phyloP scores from a whole-genome alignment of 305 asterid species.

The Fraxinus latifolia region DNA sequence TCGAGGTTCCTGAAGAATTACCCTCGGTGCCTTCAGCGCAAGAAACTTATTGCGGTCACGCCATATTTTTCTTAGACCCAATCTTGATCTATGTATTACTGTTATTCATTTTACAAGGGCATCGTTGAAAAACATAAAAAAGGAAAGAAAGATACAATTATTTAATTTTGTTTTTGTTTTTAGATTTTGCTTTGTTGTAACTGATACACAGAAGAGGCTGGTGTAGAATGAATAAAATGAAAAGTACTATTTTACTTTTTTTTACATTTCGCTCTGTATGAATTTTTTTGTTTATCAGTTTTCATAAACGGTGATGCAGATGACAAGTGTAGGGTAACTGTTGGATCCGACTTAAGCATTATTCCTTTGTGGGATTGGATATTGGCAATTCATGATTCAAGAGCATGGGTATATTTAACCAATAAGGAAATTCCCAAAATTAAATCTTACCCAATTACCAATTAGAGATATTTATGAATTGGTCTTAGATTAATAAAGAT shows the following conservation, averaged over 20 bases:
- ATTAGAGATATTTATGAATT: neutral
- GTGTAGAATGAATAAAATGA: neutral
- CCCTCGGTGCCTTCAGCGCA: conserved; percentile 54
- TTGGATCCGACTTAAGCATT: neutral
- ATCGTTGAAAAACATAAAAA: conserved; percentile 19
- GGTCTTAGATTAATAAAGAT: neutral
- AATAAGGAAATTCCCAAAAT: neutral
- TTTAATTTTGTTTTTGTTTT: conserved; percentile 15
- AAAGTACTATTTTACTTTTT: neutral
- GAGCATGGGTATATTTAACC: neutral
- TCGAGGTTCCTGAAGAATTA: conserved; percentile 31
- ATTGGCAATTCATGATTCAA: neutral
- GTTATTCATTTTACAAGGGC: conserved; percentile 7
- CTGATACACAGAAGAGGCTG: conserved; percentile 20
- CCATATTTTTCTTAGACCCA: conserved; percentile 49
- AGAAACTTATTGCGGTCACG: conserved; percentile 52
- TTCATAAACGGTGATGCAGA: neutral
- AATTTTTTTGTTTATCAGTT: neutral
- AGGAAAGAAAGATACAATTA: neutral
- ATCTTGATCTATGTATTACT: conserved; percentile 3
- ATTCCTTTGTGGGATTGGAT: neutral
- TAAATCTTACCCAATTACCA: neutral
- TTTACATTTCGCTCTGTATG: neutral
- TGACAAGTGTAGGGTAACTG: neutral
- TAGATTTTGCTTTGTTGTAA: conserved; percentile 23